These are phyloP conservation scores for Fraxinus sp. DNA, from an alignment of 305 asterid species.

Conservation along the genomic window DNA sequence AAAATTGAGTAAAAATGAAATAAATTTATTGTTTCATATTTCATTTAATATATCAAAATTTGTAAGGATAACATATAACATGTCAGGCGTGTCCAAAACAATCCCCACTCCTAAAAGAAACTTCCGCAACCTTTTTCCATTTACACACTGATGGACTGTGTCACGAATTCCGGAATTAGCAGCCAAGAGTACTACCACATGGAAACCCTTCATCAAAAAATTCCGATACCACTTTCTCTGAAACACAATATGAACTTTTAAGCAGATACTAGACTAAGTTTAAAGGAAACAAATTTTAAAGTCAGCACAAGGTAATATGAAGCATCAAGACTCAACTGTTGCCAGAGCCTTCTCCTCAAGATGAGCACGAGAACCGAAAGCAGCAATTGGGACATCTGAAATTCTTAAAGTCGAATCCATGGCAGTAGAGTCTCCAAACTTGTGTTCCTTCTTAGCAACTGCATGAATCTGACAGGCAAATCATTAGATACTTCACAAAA, in stretches of 20 bases:
- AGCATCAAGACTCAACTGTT: conserved; percentile 63
- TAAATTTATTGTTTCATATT: too few species aligned
- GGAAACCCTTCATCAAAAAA: conserved; percentile 97
- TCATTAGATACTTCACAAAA: conserved; percentile 33
- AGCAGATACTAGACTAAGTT: conserved; percentile 16
- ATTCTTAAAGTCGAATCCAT: conserved; percentile 52
- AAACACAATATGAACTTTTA: conserved; percentile 27
- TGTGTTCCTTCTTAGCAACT: conserved; percentile 60
- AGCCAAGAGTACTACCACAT: conserved; percentile 87
- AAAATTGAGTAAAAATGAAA: too few species aligned
- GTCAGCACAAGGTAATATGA: conserved; percentile 21
- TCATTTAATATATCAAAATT: too few species aligned
- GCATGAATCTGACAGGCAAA: conserved; percentile 71
- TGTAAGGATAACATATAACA: too few species aligned
- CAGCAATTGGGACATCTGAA: conserved; percentile 74
- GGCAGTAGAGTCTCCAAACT: conserved; percentile 48
- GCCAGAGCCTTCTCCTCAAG: conserved; percentile 95
- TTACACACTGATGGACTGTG: too few species aligned
- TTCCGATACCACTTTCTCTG: conserved; percentile 98
- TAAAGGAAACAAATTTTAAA: conserved; percentile 9
- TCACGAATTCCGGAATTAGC: conserved; percentile 93
- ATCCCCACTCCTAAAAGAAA: too few species aligned
- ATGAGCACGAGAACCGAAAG: conserved; percentile 99
- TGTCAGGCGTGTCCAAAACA: too few species aligned
- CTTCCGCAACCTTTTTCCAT: too few species aligned